Base-by-base conservation (phyloP, 345 rosid genomes). In the Passiflora organensis region DNA sequence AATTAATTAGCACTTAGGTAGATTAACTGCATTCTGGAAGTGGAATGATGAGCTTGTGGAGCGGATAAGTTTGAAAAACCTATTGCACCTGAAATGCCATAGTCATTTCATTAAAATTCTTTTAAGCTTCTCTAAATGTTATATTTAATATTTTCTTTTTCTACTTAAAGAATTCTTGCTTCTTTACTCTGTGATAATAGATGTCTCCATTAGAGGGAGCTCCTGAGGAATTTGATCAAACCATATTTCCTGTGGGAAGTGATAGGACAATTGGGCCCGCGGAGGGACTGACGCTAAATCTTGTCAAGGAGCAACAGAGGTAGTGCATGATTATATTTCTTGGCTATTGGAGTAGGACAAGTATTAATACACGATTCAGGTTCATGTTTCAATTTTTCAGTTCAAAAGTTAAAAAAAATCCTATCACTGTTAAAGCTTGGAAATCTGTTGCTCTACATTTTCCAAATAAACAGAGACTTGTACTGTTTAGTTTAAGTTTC, bases 141-240 rank as follows among this genome's bases (percentile, higher is more conserved):
- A 39, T 18, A 43, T 57, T 19, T 19, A 18, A 60, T 46, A 5
- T 6, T 38, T 22, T 13, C 39, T 2, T 46, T 28, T 10, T 32
- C 10, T 20, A 58, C 58, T 50, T 43, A 21, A 56, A 37, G 25
- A 10, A 17, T 45, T 48, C 28, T 43, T 53, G 37, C 57, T 43
- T 23, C 61, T 18, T 9, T 6, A 5, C 36, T 48, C 10, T 18
- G 19, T 22, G 21, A 32, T 37, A 47, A 14, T 69, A 93, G 96
- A 43, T 84, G 76, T 89, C 96, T 64, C 96, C 95, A 14, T 78
- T 56, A 63, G 86, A 84, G 66, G 86, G 61, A 64, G 95, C 99
- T 1, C 91, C 89, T 0, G 96, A 89, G 67, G 99, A 89, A 74
- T 93, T 93, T 47, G 96, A 88, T 70, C 87, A 80, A 74, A 81